These are phyloP conservation scores for Pichia sp. DNA, from an alignment of 1,139 yeast genomes.

Conservation along the genomic window DNA sequence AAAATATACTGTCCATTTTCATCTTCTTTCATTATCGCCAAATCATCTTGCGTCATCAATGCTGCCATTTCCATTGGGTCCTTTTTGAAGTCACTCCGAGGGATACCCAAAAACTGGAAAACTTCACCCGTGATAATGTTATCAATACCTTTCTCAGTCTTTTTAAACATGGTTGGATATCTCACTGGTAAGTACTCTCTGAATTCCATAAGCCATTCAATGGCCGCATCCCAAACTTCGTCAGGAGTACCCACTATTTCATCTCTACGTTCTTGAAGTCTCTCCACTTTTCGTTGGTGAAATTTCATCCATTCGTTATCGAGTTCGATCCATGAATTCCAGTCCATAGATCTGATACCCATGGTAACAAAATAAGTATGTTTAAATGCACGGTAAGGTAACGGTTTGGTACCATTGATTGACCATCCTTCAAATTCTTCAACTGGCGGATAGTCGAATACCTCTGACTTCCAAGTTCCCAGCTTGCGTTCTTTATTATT, in stretches of 20 bases:
- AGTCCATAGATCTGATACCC: constrained; percentile 60
- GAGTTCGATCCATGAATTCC: constrained; percentile 55
- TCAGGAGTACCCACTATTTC: constrained; percentile 47
- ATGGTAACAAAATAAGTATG: constrained; percentile 50
- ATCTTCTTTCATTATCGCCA: constrained; percentile 58
- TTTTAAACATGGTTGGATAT: constrained; percentile 48
- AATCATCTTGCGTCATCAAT: constrained; percentile 56
- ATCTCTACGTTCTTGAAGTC: constrained; percentile 39
- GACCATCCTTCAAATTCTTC: constrained; percentile 44
- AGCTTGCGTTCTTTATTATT: constrained; percentile 35
- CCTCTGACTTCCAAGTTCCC: constrained; percentile 48
- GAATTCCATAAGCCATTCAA: constrained; percentile 49
- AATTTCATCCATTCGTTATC: constrained; percentile 56
- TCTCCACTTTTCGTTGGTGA: constrained; percentile 43
- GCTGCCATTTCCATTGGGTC: constrained; percentile 58
- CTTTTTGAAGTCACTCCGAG: constrained; percentile 28
- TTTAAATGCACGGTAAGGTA: constrained; percentile 57
- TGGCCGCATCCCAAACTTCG: constrained; percentile 48
- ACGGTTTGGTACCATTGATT: constrained; percentile 41
- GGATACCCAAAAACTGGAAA: constrained; percentile 30
- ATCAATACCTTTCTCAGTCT: constrained; percentile 40
- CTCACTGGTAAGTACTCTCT: constrained; percentile 46
- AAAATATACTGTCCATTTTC: constrained; percentile 48
- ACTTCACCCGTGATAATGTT: constrained; percentile 49
- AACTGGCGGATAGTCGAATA: constrained; percentile 44